Evolutionary conservation across 805 yeast genomes (phyloP), one percentile per base, ranked within the genome.

Genomic region (Nakazawaea anatomiae): DNA sequence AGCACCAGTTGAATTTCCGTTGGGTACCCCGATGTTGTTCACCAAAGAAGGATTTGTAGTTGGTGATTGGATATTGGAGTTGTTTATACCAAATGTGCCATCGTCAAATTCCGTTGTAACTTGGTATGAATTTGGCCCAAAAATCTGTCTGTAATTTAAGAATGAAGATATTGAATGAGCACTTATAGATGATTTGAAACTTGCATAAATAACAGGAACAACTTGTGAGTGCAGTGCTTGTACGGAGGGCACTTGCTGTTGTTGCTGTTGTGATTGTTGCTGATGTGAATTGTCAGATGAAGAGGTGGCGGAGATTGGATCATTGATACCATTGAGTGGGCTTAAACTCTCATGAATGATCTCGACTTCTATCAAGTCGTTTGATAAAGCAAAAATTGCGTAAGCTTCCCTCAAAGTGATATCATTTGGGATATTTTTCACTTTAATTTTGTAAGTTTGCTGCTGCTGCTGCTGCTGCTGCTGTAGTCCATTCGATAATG

Each of bases 351-450:
- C 67, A 44, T 74, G 75, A 29, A 67, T 60, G 39, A 80, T 57
- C 50, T 80, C 85, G 40, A 81, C 67, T 52, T 67, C 73, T 36
- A 75, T 55, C 44, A 83, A 84, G 57, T 84, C 89, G 54, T 73
- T 67, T n/a, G 88, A 87, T 50, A 87, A 67, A 5, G 92, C 77
- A 62, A 87, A 87, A 6, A 87, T 74, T 12, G 84, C 71, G 46
- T 77, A 72, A 2, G 87, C 83, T 63, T 87, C 95, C 63, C 94
- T 76, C 36, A 74, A 56, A 2, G 87, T 65, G 31, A 86, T 69
- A 65, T 87, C 89, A 4, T 66, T 57, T 7, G 95, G 94, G 10
- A 84, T 60, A 59, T 83, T 84, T 57, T 71, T 70, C 47, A 86
- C 60, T 54, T 69, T 73, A 43, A 82, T 31, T 51, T 56, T 25